Base-by-base conservation (phyloP, 306 rosid genomes). In the Malus fusca region DNA sequence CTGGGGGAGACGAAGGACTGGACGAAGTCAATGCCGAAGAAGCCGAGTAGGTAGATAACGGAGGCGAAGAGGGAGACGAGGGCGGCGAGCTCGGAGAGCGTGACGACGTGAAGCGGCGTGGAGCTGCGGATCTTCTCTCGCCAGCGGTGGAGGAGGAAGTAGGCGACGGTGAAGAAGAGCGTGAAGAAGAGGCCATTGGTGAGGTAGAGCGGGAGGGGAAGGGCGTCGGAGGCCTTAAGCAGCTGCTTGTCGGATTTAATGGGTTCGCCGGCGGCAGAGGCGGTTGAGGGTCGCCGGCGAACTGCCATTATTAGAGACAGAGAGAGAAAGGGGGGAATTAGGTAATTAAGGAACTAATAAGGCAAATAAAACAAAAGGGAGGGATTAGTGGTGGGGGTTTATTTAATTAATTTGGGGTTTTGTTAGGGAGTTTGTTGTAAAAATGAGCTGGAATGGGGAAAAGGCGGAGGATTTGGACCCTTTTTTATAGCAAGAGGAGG, bases 61-160 rank as follows among this genome's bases (percentile, higher is more conserved):
- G 80, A 81, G 64, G 77, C 73, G 73, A 76, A 12, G 53, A 81
- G 68, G 73, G 84, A 69, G 60, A 75, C 63, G 28, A 81, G 51
- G 69, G 81, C 84, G 61, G 22, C 77, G 61, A 81, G 76, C 71
- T 76, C 84, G 10, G 77, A 65, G 69, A 76, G 69, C 8, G 84
- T 71, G 28, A 81, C 37, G 4, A 71, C 74, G 65, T 76, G 81
- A 25, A 75, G 80, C 3, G 84, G 84, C 23, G 78, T 81, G 46
- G 77, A 71, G 23, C 23, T 35, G 48, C 73, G 68, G 68, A 76
- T 63, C 78, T 76, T 76, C 26, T 81, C 77, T 3, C 77, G 77
- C 84, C 84, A 81, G 11, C 81, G 51, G 58, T 55, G 77, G 80
- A 81, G 84, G 81, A 81, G 78, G 56, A 51, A 81, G 69, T 75